Conservation (phyloP, 192 early-diverging fungal species). For the Coemansia biformis region DNA sequence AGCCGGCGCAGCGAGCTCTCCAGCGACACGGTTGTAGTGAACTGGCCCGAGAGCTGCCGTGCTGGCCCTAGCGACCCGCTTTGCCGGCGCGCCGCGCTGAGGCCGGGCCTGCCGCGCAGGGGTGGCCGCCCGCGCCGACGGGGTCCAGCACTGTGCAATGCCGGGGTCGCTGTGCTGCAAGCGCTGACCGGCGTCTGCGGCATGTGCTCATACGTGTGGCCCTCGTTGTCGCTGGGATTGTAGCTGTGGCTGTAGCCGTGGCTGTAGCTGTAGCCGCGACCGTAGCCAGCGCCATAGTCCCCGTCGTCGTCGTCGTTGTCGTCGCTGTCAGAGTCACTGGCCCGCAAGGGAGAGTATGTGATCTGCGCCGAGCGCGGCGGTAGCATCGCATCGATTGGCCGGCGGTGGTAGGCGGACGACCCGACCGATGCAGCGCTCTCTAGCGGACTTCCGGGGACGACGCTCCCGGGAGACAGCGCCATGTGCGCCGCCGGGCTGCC, state of each 20-base stretch:
- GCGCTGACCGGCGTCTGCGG: conserved; percentile 2
- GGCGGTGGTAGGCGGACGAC: conserved; percentile 9
- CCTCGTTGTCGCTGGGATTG: conserved; percentile 14
- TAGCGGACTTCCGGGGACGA: conserved; percentile 11
- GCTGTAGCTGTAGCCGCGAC: too few species aligned
- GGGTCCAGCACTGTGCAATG: neutral
- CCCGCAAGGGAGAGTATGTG: conserved; percentile 22
- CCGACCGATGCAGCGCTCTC: conserved; percentile 12
- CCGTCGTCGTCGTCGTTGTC: neutral
- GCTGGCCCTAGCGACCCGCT: neutral
- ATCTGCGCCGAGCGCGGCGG: neutral
- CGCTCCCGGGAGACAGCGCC: conserved; percentile 5
- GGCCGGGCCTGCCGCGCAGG: conserved; percentile 22
- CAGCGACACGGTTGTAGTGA: conserved; percentile 48
- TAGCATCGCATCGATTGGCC: neutral
- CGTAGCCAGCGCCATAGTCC: too few species aligned
- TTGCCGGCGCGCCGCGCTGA: conserved; percentile 6
- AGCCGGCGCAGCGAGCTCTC: conserved; percentile 59
- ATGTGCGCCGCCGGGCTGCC: conserved; percentile 1
- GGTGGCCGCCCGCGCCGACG: conserved; percentile 38
- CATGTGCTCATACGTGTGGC: conserved; percentile 20
- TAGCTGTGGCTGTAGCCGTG: neutral
- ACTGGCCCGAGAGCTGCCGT: conserved; percentile 7
- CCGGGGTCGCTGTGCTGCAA: neutral
- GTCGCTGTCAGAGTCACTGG: conserved; percentile 31